Percentiles rank a stretch among this genome's conserved stretches.
Evolutionary conservation across 805 yeast species (phyloP).

Genomic region (Torulaspora maleeae): DNA sequence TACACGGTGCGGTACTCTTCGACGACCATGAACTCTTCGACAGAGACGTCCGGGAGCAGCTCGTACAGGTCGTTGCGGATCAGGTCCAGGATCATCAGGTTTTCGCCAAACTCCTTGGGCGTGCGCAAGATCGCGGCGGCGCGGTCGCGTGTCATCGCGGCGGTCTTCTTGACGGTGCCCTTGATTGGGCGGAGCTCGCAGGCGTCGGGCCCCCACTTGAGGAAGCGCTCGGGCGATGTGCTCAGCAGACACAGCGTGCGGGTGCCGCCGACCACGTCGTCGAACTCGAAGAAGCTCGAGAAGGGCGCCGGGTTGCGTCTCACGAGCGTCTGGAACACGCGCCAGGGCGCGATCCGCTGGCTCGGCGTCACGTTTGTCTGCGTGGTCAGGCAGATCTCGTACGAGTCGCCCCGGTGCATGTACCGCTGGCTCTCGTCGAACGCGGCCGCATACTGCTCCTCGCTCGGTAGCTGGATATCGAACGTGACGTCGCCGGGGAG

Average conservation of each 20-base stretch:
- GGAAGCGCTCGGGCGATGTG: slow-evolving; percentile 91
- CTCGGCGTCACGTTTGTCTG: slow-evolving; percentile 60
- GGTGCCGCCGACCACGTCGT: slow-evolving; percentile 40
- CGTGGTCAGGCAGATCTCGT: slow-evolving; percentile 86
- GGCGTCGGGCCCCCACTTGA: slow-evolving; percentile 60
- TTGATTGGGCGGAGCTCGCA: slow-evolving; percentile 92
- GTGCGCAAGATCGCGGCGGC: slow-evolving; percentile 68
- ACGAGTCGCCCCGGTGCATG: slow-evolving; percentile 79
- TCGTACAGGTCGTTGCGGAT: slow-evolving; percentile 86
- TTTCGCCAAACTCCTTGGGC: slow-evolving; percentile 93
- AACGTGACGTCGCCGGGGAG: slow-evolving; percentile 27
- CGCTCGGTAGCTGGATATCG: slow-evolving; percentile 46
- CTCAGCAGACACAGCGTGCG: slow-evolving; percentile 52
- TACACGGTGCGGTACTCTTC: slow-evolving; percentile 90
- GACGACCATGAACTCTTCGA: slow-evolving; percentile 77
- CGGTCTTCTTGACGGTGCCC: slow-evolving; percentile 80
- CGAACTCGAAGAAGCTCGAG: slow-evolving; percentile 70
- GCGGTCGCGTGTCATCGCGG: slow-evolving; percentile 46
- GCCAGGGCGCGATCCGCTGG: slow-evolving; percentile 58
- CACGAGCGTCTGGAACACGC: slow-evolving; percentile 67
- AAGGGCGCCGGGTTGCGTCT: slow-evolving; percentile 87
- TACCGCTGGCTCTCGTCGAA: slow-evolving; percentile 62
- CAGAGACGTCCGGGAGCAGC: slow-evolving; percentile 59
- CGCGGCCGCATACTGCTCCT: slow-evolving; percentile 47
- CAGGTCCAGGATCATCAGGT: slow-evolving; percentile 92